Evolutionary conservation across 495 filamentous ascomycete genomes (phyloP), one percentile per base, ranked within the genome.

Genomic region (Neurospora cerealis): DNA sequence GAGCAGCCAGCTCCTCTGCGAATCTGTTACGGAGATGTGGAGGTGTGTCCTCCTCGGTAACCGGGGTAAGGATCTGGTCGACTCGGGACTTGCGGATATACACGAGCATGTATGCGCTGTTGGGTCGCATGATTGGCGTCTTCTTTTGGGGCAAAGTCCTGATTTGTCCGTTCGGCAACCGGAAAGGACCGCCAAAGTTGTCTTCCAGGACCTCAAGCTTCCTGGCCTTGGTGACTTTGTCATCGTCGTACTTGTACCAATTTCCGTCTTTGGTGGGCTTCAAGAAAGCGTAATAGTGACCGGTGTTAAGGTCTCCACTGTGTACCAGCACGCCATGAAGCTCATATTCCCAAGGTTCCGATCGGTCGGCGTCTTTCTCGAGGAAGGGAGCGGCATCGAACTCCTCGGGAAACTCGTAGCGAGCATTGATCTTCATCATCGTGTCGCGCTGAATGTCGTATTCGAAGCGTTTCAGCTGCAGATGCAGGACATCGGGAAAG

Each of bases 401-500:
- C 76, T 92, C 88, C 78, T 98, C 93, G 6, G 96, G 96, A 81
- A 98, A 99, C 74, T 97, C 96, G 81, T 97, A 97, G 69, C 95
- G 92, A 79, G 98, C 96, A 79, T 99, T 98, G 79, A 99, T 92
- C 83, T 99, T 99, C 90, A 95, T 97, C 96, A 97, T 97, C 32
- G 93, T 94, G 81, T 98, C 94, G 70, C 92, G 90, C 66, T 97
- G 91, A 75, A 98, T 89, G 83, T 99, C 95, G 79, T 99, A 99
- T 79, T 98, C 94, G 81, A 99, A 99, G 24, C 96, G 91, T 82
- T 99, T 99, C 48, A 99, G 87, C 80, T 99, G 96, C 24, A 99
- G 86, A 80, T 99, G 94, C 42, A 99, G 83, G 15, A 99, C 94
- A 69, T 97, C 92, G 19, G 96, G 96, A 80, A 99, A 99, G 74